Evolutionary conservation across 306 rosid species (phyloP).

Genomic region (Citrullus mucosospermus): DNA sequence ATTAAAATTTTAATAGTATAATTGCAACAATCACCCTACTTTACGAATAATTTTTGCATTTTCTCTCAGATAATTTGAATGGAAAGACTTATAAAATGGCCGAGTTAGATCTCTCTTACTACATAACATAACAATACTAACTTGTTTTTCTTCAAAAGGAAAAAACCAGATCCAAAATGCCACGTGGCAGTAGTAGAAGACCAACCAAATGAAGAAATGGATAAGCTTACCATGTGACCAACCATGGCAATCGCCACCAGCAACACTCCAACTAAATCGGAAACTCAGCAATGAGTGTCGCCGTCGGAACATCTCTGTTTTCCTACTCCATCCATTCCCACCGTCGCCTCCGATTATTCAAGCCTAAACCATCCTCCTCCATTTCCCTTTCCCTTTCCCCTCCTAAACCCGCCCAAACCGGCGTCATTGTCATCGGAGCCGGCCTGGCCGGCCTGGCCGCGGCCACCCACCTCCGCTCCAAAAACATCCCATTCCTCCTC

Average conservation of each 20-base stretch:
- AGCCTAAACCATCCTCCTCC: constrained; percentile 22
- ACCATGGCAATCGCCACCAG: background rate
- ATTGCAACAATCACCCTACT: no score
- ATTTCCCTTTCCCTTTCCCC: background rate
- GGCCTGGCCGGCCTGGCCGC: constrained; percentile 86
- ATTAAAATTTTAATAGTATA: no score
- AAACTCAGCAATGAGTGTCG: background rate
- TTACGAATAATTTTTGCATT: no score
- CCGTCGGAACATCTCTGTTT: background rate
- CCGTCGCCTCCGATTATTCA: constrained; percentile 16
- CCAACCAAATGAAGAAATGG: background rate
- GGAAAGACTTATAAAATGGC: no score
- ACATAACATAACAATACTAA: no score
- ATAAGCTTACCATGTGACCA: background rate
- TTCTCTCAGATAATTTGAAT: no score
- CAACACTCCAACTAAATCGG: background rate
- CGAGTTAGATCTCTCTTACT: no score
- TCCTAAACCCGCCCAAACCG: constrained; percentile 9
- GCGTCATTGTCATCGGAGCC: constrained; percentile 58
- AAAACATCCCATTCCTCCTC: constrained; percentile 55
- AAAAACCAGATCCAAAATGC: background rate
- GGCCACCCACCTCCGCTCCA: constrained; percentile 55
- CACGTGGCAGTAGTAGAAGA: background rate
- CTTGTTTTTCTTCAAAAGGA: no score
- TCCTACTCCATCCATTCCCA: background rate